Conservation (phyloP, 2,329 filamentous ascomycete species). For the Epichloe festucae region DNA sequence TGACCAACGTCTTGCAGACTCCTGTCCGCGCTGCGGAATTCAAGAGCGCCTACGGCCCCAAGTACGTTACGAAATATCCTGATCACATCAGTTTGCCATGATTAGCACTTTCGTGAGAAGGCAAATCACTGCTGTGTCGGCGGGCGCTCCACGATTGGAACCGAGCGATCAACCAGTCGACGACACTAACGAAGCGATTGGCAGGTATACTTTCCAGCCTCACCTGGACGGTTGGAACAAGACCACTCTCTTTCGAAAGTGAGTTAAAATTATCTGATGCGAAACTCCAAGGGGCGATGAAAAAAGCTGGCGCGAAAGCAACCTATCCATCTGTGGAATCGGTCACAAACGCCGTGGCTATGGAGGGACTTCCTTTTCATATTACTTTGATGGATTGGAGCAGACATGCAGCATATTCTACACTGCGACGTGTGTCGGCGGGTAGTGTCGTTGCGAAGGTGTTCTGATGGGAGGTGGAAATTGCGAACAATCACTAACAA, state of each 20-base stretch:
- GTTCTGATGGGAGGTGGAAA: neutral
- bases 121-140: neutral
- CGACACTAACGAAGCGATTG: conserved; percentile 15
- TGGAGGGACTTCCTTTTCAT: neutral
- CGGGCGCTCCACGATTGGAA: neutral
- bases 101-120: neutral
- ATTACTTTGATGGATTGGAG: neutral
- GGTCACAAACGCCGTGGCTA: neutral
- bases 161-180: neutral
- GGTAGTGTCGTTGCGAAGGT: neutral
- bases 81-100: neutral
- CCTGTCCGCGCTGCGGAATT: conserved; percentile 35
- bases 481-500: neutral
- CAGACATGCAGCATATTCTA: neutral
- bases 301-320: neutral
- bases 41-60: conserved; percentile 52
- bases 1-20: conserved; percentile 28
- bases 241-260: conserved; percentile 38
- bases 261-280: conserved; percentile 21
- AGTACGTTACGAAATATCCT: conserved; percentile 32
- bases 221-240: conserved; percentile 35
- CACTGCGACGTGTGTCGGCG: neutral
- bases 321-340: neutral
- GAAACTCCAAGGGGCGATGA: neutral
- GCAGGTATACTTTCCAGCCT: conserved; percentile 46